These are phyloP conservation scores for Rhodotorula sp. DNA, from an alignment of 1,284 basidiomycete genomes.

Conservation along the genomic window DNA sequence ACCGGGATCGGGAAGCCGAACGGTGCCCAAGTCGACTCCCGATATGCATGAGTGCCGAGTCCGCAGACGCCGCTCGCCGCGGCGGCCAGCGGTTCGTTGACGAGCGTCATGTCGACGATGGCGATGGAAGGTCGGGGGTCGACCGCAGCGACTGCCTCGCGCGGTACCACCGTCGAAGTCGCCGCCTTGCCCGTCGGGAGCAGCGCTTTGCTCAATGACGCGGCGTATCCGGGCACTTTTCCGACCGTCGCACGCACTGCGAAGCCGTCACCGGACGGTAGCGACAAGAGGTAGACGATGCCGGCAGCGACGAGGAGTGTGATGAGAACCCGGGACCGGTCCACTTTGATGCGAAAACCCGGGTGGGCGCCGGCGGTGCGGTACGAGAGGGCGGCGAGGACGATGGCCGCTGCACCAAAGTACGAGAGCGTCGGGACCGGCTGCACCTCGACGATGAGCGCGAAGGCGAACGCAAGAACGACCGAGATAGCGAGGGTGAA, in stretches of 20 bases:
- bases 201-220: conserved; percentile 16
- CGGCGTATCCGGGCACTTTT: neutral
- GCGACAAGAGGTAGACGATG: neutral
- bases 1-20: conserved; percentile 16
- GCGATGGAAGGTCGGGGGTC: conserved; percentile 30
- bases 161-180: conserved; percentile 28
- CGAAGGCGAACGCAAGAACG: conserved; percentile 47
- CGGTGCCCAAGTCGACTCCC: conserved; percentile 23
- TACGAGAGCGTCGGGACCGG: conserved; percentile 40
- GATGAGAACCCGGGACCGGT: neutral
- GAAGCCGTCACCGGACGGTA: neutral
- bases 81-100: conserved; percentile 20
- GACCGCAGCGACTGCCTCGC: conserved; percentile 16
- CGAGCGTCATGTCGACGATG: conserved; percentile 29
- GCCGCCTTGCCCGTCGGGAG: conserved; percentile 18
- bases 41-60: conserved; percentile 12
- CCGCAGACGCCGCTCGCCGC: conserved; percentile 21
- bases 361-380: conserved; percentile 7
- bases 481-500: conserved; percentile 50
- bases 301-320: conserved; percentile 17
- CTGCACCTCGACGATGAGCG: conserved; percentile 41
- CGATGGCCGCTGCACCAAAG: conserved; percentile 45
- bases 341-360: conserved; percentile 6
- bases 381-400: conserved; percentile 47
- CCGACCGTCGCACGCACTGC: no score